phyloP scores from a whole-genome alignment of 2,329 filamentous ascomycete species.

The Fusarium nurragi region DNA sequence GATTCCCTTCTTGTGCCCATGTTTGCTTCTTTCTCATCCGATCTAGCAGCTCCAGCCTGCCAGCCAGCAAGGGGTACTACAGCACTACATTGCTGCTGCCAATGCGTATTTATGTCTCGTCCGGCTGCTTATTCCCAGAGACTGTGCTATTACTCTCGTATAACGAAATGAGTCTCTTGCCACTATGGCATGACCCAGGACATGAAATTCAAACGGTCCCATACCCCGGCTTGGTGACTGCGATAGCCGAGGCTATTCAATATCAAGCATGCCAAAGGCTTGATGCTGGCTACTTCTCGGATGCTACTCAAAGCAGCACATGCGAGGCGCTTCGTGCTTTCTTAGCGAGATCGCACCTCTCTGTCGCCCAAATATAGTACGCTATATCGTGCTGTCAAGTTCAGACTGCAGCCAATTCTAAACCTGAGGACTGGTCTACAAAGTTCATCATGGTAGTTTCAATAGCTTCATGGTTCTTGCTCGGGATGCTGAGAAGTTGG shows the following conservation, averaged over 20 bases:
- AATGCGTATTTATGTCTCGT: slow-evolving; percentile 1
- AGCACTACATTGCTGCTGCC: neutral
- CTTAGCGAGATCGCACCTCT: neutral
- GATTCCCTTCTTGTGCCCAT: neutral
- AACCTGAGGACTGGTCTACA: neutral
- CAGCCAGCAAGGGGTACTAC: neutral
- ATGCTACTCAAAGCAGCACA: neutral
- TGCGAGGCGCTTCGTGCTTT: neutral
- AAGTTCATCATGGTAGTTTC: neutral
- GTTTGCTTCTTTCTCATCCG: slow-evolving; percentile 3
- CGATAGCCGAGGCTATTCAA: neutral
- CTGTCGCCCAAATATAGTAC: neutral
- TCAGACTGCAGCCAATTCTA: neutral
- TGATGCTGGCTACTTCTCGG: neutral
- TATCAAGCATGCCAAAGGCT: neutral
- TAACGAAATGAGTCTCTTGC: neutral
- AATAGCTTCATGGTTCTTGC: neutral
- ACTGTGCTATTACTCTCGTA: neutral
- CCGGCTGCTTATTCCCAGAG: slow-evolving; percentile 9
- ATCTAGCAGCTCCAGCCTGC: neutral
- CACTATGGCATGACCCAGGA: neutral
- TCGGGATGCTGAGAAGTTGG: neutral
- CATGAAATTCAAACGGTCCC: neutral
- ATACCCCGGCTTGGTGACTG: neutral
- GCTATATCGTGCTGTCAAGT: neutral